Evolutionary conservation across 805 yeast species (phyloP), one percentile per base, ranked within the genome.

Genomic region (Hyphopichia homilentoma): DNA sequence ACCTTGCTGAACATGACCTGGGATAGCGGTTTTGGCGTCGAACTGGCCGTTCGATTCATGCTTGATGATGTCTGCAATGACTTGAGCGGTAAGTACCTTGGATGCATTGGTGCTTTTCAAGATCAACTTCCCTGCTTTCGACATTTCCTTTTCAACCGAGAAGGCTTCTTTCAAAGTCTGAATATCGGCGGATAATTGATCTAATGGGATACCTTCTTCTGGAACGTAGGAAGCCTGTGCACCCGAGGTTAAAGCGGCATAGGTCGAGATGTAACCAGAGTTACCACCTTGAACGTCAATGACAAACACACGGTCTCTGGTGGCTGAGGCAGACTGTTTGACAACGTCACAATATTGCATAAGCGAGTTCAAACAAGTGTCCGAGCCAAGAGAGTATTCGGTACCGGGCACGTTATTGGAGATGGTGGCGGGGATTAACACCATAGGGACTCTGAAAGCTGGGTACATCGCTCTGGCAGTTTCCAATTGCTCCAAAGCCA

Each of bases 331-430:
- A 32, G 88, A 77, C 67, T 86, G 96, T 65, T 93, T 89, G 45
- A 93, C 82, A 16, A 85, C 87, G 59, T 93, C 99, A 65, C 97
- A 90, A 69, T 93, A 93, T 36, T 83, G 79, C 41, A 88, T 87
- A 50, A 93, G 71, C 7, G 93, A 69, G 62, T 93, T 93, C 69
- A 93, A 68, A 69, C 98, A 94, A 7, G 99, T 93, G 58, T 93
- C 98, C 8, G 88, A 73, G 37, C 99, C 99, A 37, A 93, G 65
- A 0, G 97, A 88, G 61, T 88, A 88, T 61, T 93, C 97, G 2
- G 97, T 83, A 39, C 98, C 99, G n/a, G 99, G 98, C 30, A 93
- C 97, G 49, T 93, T 93, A 66, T 93, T 93, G 12, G 97, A 88
- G 43, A 93, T 86, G 2, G 98, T 93, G 2, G 97, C 90, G 7